Conservation (phyloP, 2,329 filamentous ascomycete genomes). For the Massarina eburnea region DNA sequence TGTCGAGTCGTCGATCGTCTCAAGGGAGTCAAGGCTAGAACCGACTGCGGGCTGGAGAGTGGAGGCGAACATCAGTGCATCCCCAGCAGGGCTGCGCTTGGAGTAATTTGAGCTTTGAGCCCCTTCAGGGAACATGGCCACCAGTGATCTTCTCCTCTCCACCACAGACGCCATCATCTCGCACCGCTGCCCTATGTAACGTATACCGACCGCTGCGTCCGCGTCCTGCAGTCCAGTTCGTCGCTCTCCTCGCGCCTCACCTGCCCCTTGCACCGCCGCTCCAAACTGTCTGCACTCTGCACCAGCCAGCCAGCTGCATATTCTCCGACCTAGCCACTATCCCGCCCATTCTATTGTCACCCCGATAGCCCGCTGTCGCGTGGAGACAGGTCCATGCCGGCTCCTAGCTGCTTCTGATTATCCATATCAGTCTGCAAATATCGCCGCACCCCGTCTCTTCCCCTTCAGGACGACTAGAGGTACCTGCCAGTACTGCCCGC, state of each 20-base stretch:
- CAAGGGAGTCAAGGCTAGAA: slow-evolving; percentile 27
- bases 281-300: not conserved
- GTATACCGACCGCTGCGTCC: not conserved
- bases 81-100: slow-evolving; percentile 28
- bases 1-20: slow-evolving; percentile 36
- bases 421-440: slow-evolving; percentile 20
- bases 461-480: slow-evolving; percentile 6
- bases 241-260: slow-evolving; percentile 3
- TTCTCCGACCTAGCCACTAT: slow-evolving; percentile 25
- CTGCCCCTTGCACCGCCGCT: slow-evolving; percentile 4
- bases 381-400: slow-evolving; percentile 29
- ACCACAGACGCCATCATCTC: not conserved
- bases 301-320: slow-evolving; percentile 15
- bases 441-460: slow-evolving; percentile 16
- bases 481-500: too few species aligned
- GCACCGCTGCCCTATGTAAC: not conserved
- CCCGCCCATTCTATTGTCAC: slow-evolving; percentile 9
- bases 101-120: slow-evolving; percentile 7
- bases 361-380: slow-evolving; percentile 25
- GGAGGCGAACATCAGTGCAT: slow-evolving; percentile 27
- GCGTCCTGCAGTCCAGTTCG: not conserved
- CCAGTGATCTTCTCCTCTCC: not conserved
- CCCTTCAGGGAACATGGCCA: not conserved
- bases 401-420: slow-evolving; percentile 22
- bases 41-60: not conserved